phyloP scores from a whole-genome alignment of 768 basidiomycete genomes.

The Phylloporus rhodoxanthus region DNA sequence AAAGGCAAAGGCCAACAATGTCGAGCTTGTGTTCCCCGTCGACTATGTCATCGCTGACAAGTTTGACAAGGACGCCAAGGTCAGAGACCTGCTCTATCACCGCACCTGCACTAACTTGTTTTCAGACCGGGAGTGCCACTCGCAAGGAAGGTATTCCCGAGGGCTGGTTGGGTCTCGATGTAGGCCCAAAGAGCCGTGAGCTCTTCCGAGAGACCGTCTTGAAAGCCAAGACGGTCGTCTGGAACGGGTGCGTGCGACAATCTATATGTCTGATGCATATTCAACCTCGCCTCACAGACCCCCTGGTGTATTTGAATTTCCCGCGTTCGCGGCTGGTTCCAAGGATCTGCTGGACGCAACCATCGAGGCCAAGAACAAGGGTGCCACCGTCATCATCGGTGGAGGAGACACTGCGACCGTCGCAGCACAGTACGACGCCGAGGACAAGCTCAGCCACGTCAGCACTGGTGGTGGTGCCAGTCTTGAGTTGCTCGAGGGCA shows the following conservation, averaged over 20 bases:
- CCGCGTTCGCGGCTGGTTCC: constrained; percentile 83
- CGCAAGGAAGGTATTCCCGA: constrained; percentile 84
- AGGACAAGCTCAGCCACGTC: constrained; percentile 91
- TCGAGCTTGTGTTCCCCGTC: constrained; percentile 92
- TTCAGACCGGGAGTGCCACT: constrained; percentile 68
- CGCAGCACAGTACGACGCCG: constrained; percentile 77
- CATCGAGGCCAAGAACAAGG: constrained; percentile 79
- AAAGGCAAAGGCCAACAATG: constrained; percentile 87
- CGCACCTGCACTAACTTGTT: constrained; percentile 3
- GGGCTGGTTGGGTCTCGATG: constrained; percentile 94
- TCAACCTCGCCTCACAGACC: constrained; percentile 50
- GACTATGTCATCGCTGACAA: constrained; percentile 95
- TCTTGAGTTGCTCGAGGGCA: constrained; percentile 95
- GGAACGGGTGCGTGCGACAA: constrained; percentile 71
- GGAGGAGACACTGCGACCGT: constrained; percentile 97
- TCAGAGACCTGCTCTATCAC: constrained; percentile 28
- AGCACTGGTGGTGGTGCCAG: constrained; percentile 93
- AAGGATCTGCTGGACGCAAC: constrained; percentile 76
- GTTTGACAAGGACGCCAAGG: constrained; percentile 87
- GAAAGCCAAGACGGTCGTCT: constrained; percentile 91
- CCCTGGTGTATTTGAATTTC: constrained; percentile 96
- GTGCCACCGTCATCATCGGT: constrained; percentile 90
- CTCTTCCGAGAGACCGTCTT: constrained; percentile 76
- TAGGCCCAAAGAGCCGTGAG: constrained; percentile 76
- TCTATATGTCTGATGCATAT: not conserved